Percentiles rank a stretch among this genome's conserved stretches.
Evolutionary conservation across 2,329 filamentous ascomycete species (phyloP).

Genomic region (Talaromyces piceae): DNA sequence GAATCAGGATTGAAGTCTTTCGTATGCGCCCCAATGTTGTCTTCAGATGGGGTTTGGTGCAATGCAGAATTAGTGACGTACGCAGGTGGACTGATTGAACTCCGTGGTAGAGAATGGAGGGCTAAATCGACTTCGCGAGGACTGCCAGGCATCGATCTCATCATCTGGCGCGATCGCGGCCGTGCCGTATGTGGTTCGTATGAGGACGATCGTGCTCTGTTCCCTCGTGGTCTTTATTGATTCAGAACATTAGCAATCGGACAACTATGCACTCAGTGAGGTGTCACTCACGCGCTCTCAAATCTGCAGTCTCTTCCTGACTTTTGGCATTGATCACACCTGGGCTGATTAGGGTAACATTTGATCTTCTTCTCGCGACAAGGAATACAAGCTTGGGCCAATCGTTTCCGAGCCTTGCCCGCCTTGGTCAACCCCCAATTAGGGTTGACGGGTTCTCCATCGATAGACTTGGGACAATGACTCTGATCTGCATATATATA

Average conservation of each 20-base stretch:
- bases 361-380: conserved; percentile 98
- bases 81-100: not conserved
- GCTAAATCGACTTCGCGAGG: not conserved
- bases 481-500: conserved; percentile 82
- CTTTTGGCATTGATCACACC: conserved; percentile 87
- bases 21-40: not conserved
- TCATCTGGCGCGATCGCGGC: not conserved
- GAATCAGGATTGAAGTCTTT: not conserved
- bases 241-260: conserved; percentile 9
- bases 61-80: not conserved
- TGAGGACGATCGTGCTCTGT: conserved; percentile 10
- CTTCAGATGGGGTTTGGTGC: not conserved
- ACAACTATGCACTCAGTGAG: not conserved
- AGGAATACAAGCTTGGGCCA: conserved; percentile 87
- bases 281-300: conserved; percentile 66
- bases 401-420: conserved; percentile 81
- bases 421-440: conserved; percentile 93
- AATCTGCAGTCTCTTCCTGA: conserved; percentile 79
- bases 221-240: conserved; percentile 24
- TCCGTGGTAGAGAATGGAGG: not conserved
- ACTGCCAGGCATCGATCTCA: not conserved
- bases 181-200: conserved; percentile 8
- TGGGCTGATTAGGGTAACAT: conserved; percentile 80
- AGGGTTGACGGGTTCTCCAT: conserved; percentile 80
- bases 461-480: conserved; percentile 73